Evolutionary conservation across 108 stramenopile genomes (phyloP).

Genomic region (Stephanodiscus minutulus): DNA sequence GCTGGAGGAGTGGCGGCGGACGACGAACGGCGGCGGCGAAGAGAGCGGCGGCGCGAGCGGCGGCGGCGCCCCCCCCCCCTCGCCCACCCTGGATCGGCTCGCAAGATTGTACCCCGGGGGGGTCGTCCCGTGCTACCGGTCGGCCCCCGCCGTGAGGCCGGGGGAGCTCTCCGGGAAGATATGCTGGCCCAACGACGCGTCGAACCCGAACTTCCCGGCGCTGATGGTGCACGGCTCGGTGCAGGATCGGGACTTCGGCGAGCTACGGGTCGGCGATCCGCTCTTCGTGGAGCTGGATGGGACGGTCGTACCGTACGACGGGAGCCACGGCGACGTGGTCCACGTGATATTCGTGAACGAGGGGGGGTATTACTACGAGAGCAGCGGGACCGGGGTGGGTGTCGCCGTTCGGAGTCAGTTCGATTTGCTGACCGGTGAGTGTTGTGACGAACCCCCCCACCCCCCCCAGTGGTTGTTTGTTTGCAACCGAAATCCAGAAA

Average conservation of each 20-base stretch:
- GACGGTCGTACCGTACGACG: slow-evolving; percentile 66
- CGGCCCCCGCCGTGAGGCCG: slow-evolving; percentile 63
- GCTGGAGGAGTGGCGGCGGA: slow-evolving; percentile 10
- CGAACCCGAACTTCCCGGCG: slow-evolving; percentile 70
- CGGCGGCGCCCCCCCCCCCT: neutral
- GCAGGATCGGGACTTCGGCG: slow-evolving; percentile 74
- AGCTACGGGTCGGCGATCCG: slow-evolving; percentile 67
- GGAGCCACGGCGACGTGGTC: slow-evolving; percentile 73
- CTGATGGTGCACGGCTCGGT: slow-evolving; percentile 59
- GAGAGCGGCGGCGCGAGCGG: neutral
- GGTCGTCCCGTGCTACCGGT: slow-evolving; percentile 74
- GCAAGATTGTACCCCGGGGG: slow-evolving; percentile 41
- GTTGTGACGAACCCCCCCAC: neutral
- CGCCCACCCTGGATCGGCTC: slow-evolving; percentile 30
- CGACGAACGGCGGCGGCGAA: slow-evolving; percentile 8
- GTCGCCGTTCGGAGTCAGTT: slow-evolving; percentile 63
- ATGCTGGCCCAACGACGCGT: slow-evolving; percentile 65
- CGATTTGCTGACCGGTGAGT: slow-evolving; percentile 54
- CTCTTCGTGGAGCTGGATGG: slow-evolving; percentile 75
- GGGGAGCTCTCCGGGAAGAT: slow-evolving; percentile 81
- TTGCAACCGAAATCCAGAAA: neutral
- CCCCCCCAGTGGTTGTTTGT: neutral
- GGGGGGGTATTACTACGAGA: slow-evolving; percentile 86
- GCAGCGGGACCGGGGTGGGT: slow-evolving; percentile 75
- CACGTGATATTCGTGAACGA: slow-evolving; percentile 86